phyloP scores from a whole-genome alignment of 345 rosid genomes.

The Euphorbia peplus region DNA sequence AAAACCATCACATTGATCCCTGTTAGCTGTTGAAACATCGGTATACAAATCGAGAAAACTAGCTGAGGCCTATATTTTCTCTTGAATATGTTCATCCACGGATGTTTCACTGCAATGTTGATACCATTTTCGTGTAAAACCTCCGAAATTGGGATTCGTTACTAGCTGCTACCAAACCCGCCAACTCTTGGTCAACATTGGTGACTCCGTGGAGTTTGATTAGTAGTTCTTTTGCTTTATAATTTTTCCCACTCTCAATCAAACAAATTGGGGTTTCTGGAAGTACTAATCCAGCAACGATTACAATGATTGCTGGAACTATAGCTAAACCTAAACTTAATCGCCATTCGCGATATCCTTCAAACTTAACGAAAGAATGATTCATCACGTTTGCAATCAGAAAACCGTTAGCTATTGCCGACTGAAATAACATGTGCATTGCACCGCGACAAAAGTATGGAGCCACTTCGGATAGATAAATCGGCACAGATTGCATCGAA shows the following conservation, averaged over 20 bases:
- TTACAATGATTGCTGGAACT: constrained; percentile 28
- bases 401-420: constrained; percentile 34
- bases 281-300: constrained; percentile 16
- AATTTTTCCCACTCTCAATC: constrained; percentile 25
- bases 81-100: constrained; percentile 25
- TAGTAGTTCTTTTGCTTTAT: constrained; percentile 28
- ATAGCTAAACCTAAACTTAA: constrained; percentile 32
- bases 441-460: constrained; percentile 31
- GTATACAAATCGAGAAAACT: constrained; percentile 28
- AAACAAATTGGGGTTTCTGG: constrained; percentile 40
- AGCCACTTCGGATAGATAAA: constrained; percentile 40
- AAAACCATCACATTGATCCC: constrained; percentile 44
- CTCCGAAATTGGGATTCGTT: constrained; percentile 22
- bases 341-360: constrained; percentile 28
- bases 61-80: constrained; percentile 38
- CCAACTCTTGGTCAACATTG: constrained; percentile 37
- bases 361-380: constrained; percentile 16
- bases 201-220: constrained; percentile 19
- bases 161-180: constrained; percentile 29
- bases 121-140: too few relatives aligned
- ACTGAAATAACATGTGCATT: constrained; percentile 29
- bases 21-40: constrained; percentile 36
- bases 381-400: constrained; percentile 29
- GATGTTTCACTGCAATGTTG: constrained; percentile 22
- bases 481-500: constrained; percentile 29